Evolutionary conservation across 1,284 basidiomycete species (phyloP).

Genomic region (Heterobasidion parviporum): DNA sequence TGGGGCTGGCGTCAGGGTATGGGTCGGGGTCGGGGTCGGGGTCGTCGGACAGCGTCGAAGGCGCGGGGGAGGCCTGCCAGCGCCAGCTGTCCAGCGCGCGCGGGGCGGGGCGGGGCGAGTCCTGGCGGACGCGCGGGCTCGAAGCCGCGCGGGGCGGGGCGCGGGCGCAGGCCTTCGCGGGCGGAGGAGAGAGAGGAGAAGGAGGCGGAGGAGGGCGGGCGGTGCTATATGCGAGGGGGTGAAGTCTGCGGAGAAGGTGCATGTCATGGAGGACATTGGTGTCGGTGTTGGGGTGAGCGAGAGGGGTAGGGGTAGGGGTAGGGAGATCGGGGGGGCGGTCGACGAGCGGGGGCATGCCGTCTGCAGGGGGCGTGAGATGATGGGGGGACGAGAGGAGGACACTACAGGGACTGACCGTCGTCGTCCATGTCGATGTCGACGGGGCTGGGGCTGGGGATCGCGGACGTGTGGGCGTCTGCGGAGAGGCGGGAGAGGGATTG

Average conservation of each 20-base stretch:
- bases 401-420: constrained; percentile 21
- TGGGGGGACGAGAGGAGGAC: constrained; percentile 13
- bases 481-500: not conserved
- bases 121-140: no score
- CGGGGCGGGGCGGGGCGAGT: no score
- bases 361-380: constrained; percentile 6
- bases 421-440: constrained; percentile 9
- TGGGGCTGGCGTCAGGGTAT: no score
- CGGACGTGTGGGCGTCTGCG: not conserved
- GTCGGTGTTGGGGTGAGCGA: not conserved
- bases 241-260: constrained; percentile 40
- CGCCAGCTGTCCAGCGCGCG: not conserved
- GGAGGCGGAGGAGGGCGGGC: not conserved
- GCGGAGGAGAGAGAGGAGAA: not conserved
- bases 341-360: constrained; percentile 39
- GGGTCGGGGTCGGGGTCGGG: constrained; percentile 18
- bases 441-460: not conserved
- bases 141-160: not conserved
- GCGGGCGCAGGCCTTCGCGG: no score
- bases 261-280: constrained; percentile 23
- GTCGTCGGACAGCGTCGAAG: not conserved
- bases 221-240: constrained; percentile 28
- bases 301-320: constrained; percentile 14
- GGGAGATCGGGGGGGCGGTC: constrained; percentile 29
- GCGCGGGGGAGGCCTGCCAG: not conserved